Percentiles rank a stretch among this genome's conserved stretches.
phyloP scores from a whole-genome alignment of 306 rosid genomes.

The Pterocarpus santalinus region DNA sequence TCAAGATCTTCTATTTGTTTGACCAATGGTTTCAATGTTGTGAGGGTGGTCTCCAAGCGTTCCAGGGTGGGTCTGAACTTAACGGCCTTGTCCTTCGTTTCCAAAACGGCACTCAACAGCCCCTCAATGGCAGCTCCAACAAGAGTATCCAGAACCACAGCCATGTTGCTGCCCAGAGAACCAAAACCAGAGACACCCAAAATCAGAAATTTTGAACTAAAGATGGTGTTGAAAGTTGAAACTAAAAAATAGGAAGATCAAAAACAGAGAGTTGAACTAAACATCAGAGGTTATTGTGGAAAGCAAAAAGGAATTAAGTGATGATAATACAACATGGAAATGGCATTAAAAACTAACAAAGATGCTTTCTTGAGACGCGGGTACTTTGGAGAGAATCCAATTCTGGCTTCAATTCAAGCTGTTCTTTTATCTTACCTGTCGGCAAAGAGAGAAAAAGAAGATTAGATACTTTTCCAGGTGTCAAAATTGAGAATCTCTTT shows the following conservation, averaged over 20 bases:
- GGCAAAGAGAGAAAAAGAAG: too few species aligned
- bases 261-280: too few species aligned
- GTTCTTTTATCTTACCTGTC: not conserved
- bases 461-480: too few species aligned
- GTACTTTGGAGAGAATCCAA: not conserved
- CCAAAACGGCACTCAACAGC: conserved; percentile 20
- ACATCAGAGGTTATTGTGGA: not conserved
- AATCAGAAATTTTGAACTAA: not conserved
- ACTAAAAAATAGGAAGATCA: not conserved
- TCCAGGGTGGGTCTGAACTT: conserved; percentile 44
- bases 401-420: not conserved
- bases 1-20: conserved; percentile 36
- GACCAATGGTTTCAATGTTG: conserved; percentile 30
- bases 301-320: not conserved
- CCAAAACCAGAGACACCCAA: conserved; percentile 8
- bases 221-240: too few species aligned
- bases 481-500: too few species aligned
- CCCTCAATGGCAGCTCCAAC: conserved; percentile 37
- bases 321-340: too few species aligned
- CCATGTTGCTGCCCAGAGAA: conserved; percentile 2
- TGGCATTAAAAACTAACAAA: too few species aligned
- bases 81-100: conserved; percentile 21
- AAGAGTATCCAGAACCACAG: conserved; percentile 33
- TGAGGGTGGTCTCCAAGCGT: conserved; percentile 30
- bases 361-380: not conserved